phyloP scores from a whole-genome alignment of 176 grass and related monocot species.

The Echinochloa phyllopogon region DNA sequence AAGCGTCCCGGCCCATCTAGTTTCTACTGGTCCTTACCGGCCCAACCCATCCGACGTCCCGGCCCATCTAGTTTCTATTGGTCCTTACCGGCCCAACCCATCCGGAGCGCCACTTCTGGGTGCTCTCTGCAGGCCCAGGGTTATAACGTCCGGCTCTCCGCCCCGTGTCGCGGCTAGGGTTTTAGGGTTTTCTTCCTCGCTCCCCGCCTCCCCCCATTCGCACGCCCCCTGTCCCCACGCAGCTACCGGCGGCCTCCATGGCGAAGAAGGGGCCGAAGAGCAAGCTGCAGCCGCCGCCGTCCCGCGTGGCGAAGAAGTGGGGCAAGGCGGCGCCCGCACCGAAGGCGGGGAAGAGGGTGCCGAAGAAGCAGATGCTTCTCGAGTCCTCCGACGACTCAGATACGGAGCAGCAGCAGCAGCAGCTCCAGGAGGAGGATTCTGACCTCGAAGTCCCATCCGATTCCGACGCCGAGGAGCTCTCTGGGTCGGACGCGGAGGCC shows the following conservation, averaged over 20 bases:
- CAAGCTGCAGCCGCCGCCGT: slow-evolving; percentile 30
- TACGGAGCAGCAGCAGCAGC: slow-evolving; percentile 49
- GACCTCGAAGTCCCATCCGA: slow-evolving; percentile 43
- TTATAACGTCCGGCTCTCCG: slow-evolving; percentile 21
- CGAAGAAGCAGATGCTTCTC: slow-evolving; percentile 63
- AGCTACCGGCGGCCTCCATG: slow-evolving; percentile 30
- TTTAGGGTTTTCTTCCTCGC: slow-evolving; percentile 38
- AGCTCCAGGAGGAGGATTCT: slow-evolving; percentile 44
- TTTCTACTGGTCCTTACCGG: too few relatives aligned
- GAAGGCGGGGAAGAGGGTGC: slow-evolving; percentile 30
- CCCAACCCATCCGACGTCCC: too few relatives aligned
- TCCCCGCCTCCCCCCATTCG: slow-evolving; percentile 17
- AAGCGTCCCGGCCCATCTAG: background rate
- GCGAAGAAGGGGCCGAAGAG: slow-evolving; percentile 46
- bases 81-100: background rate
- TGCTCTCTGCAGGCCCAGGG: background rate
- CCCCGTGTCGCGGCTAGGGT: slow-evolving; percentile 39
- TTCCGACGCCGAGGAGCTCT: slow-evolving; percentile 48
- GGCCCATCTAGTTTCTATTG: background rate
- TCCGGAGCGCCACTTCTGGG: background rate
- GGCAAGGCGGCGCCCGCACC: slow-evolving; percentile 3
- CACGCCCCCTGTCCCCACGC: background rate
- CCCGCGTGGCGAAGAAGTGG: slow-evolving; percentile 20
- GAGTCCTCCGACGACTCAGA: slow-evolving; percentile 63
- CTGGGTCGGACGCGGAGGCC: slow-evolving; percentile 36